Conservation (phyloP, 345 rosid species). For the Crucihimalaya himalaica region DNA sequence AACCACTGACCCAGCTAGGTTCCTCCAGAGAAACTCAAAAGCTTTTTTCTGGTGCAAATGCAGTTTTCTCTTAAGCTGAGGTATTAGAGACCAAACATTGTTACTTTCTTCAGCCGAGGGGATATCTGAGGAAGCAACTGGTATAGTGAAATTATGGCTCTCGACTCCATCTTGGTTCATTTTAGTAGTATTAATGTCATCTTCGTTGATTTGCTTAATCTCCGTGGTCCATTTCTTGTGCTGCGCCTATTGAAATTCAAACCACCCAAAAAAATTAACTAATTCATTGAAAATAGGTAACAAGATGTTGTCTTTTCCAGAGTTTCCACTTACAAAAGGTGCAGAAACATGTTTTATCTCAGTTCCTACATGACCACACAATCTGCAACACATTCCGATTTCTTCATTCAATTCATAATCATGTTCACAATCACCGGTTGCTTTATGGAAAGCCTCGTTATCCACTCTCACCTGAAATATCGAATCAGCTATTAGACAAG, state of each 20-base stretch:
- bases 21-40: conserved; percentile 84
- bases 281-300: background rate
- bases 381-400: conserved; percentile 64
- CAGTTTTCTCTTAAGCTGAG: conserved; percentile 61
- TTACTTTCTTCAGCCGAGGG: conserved; percentile 49
- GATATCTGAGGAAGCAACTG: conserved; percentile 34
- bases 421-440: conserved; percentile 58
- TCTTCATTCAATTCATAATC: conserved; percentile 68
- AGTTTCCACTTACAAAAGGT: conserved; percentile 69
- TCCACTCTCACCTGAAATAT: conserved; percentile 51
- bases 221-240: conserved; percentile 49
- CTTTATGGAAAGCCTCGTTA: conserved; percentile 43
- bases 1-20: conserved; percentile 68
- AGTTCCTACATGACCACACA: conserved; percentile 69
- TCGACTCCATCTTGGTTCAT: conserved; percentile 43
- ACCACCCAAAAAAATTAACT: background rate
- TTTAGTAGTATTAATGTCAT: conserved; percentile 42
- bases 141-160: conserved; percentile 37
- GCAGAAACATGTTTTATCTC: conserved; percentile 78
- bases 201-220: conserved; percentile 38
- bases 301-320: background rate
- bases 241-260: conserved; percentile 41
- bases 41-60: conserved; percentile 81
- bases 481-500: background rate
- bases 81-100: conserved; percentile 82